phyloP scores from a whole-genome alignment of 1,284 basidiomycete species.

The Marasmius sp. region DNA sequence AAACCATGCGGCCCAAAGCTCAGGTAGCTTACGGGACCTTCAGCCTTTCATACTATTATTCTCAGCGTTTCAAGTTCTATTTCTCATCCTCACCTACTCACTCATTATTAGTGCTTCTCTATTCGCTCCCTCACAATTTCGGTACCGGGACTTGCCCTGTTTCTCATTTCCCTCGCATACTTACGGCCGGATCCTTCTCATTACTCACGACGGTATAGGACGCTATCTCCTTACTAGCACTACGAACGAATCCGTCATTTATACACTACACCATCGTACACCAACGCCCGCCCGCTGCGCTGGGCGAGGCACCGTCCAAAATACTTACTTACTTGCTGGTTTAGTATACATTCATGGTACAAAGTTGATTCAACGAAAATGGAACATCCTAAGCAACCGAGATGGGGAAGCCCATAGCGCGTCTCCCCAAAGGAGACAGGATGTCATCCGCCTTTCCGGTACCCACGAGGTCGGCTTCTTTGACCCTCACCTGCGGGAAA shows the following conservation, averaged over 20 bases:
- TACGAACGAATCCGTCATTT: too few species aligned
- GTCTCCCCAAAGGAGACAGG: conserved; percentile 40
- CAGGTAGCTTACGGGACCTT: background rate
- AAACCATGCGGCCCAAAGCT: background rate
- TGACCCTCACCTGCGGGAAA: conserved; percentile 58
- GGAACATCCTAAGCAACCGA: conserved; percentile 1
- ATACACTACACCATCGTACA: too few species aligned
- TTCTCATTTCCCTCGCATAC: too few species aligned
- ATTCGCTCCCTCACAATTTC: background rate
- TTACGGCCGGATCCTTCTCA: too few species aligned
- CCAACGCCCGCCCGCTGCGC: too few species aligned
- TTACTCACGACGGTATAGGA: too few species aligned
- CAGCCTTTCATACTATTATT: background rate
- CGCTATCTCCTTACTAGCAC: too few species aligned
- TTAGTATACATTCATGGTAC: too few species aligned
- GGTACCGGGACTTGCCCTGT: too few species aligned
- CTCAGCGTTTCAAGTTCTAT: background rate
- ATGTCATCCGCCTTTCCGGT: conserved; percentile 52
- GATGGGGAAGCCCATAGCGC: conserved; percentile 52
- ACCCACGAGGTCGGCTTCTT: conserved; percentile 56
- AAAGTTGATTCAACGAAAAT: too few species aligned
- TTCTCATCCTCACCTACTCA: background rate
- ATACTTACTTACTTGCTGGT: too few species aligned
- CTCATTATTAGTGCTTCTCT: background rate
- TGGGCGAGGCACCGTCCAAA: too few species aligned